Conservation (phyloP, 768 basidiomycete genomes). For the Neoboletus subvelutipes region DNA sequence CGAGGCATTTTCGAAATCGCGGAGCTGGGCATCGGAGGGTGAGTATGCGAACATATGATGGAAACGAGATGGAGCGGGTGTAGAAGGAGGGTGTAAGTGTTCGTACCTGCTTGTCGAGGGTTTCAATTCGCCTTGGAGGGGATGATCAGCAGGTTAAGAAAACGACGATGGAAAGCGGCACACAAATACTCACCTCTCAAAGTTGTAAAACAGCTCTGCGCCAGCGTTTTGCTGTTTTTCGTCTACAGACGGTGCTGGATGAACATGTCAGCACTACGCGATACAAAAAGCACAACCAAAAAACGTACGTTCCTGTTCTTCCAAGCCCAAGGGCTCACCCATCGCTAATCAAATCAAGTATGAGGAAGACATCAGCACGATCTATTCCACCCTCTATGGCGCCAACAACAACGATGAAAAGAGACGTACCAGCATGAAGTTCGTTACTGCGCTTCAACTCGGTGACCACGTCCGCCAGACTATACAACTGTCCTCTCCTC, state of each 20-base stretch:
- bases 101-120: slow-evolving; percentile 47
- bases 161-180: not conserved
- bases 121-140: slow-evolving; percentile 41
- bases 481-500: slow-evolving; percentile 39
- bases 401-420: not conserved
- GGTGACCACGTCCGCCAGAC: slow-evolving; percentile 42
- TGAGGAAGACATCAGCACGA: not conserved
- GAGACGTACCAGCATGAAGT: slow-evolving; percentile 30
- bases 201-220: slow-evolving; percentile 42
- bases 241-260: slow-evolving; percentile 39
- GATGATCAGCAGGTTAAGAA: not conserved
- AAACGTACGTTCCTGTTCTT: slow-evolving; percentile 40
- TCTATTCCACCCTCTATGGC: not conserved
- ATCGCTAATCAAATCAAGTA: slow-evolving; percentile 15
- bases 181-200: slow-evolving; percentile 38
- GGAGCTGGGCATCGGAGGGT: slow-evolving; percentile 34
- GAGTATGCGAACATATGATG: not conserved
- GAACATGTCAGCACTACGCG: not conserved
- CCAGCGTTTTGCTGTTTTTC: slow-evolving; percentile 49
- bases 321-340: slow-evolving; percentile 33
- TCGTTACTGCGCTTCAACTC: slow-evolving; percentile 42
- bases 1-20: slow-evolving; percentile 53
- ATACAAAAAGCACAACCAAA: not conserved
- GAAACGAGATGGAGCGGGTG: not conserved
- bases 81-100: not conserved